phyloP scores from a whole-genome alignment of 208 protist genomes.

The Leishmania gerbilli region DNA sequence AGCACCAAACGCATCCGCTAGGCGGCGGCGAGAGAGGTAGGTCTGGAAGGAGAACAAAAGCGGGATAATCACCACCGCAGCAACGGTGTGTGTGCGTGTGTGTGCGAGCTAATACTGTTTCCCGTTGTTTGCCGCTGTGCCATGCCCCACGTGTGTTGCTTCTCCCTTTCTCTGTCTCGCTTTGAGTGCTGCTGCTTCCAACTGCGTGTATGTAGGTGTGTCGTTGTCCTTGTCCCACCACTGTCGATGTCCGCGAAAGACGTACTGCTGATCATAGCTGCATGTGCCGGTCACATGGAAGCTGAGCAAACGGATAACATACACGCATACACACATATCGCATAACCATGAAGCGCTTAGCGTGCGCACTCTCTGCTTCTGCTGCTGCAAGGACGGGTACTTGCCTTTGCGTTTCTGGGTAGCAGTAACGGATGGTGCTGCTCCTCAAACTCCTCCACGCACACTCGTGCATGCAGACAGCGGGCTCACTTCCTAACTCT shows the following conservation, averaged over 20 bases:
- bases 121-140: neutral
- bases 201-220: neutral
- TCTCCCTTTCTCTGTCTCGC: neutral
- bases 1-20: conserved; percentile 27
- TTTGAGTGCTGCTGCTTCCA: neutral
- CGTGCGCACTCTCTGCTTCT: neutral
- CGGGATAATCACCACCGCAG: neutral
- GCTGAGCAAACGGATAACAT: neutral
- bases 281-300: neutral
- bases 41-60: neutral
- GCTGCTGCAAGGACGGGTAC: neutral
- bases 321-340: neutral
- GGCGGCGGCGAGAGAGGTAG: neutral
- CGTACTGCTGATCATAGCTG: neutral
- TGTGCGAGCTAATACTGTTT: neutral
- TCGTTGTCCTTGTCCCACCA: neutral
- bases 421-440: neutral
- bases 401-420: neutral
- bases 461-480: neutral
- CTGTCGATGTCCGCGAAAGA: neutral
- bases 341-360: neutral
- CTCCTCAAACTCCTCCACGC: neutral
- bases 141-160: neutral
- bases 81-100: neutral
- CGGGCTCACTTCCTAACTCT: neutral